Conservation (phyloP, 805 yeast genomes). For the Kodamaea restingae region DNA sequence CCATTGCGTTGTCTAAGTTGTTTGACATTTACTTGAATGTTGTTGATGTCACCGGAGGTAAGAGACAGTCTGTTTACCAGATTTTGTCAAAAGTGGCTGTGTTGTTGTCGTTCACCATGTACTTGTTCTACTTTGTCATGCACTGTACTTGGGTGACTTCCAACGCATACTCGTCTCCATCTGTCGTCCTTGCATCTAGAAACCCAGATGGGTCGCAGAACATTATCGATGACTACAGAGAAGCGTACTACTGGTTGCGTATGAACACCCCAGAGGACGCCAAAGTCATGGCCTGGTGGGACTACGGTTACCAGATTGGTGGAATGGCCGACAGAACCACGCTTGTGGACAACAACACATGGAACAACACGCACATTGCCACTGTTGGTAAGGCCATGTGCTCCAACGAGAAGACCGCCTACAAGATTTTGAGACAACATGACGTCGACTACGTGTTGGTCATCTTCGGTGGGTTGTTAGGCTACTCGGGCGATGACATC, state of each 20-base stretch:
- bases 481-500: slow-evolving; percentile 93
- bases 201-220: slow-evolving; percentile 80
- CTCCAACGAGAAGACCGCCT: slow-evolving; percentile 80
- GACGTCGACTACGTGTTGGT: slow-evolving; percentile 94
- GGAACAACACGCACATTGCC: slow-evolving; percentile 99
- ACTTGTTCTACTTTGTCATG: slow-evolving; percentile 75
- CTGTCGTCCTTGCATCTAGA: slow-evolving; percentile 85
- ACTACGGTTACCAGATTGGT: slow-evolving; percentile 98
- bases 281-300: slow-evolving; percentile 99
- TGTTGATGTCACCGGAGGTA: slow-evolving; percentile 39
- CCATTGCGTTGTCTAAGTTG: slow-evolving; percentile 79
- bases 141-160: slow-evolving; percentile 98
- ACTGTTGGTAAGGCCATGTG: slow-evolving; percentile 98
- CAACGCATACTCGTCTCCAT: slow-evolving; percentile 94
- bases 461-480: slow-evolving; percentile 90
- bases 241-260: slow-evolving; percentile 97
- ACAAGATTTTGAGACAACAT: slow-evolving; percentile 80
- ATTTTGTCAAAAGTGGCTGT: slow-evolving; percentile 60
- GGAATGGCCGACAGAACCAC: slow-evolving; percentile 99
- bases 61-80: slow-evolving; percentile 22
- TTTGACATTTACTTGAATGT: slow-evolving; percentile 79
- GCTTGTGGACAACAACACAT: slow-evolving; percentile 95
- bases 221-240: slow-evolving; percentile 94
- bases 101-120: slow-evolving; percentile 61
- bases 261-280: slow-evolving; percentile 97